These are phyloP conservation scores for Metschnikowia vanudenii DNA, from an alignment of 805 yeast genomes.

Conservation along the genomic window DNA sequence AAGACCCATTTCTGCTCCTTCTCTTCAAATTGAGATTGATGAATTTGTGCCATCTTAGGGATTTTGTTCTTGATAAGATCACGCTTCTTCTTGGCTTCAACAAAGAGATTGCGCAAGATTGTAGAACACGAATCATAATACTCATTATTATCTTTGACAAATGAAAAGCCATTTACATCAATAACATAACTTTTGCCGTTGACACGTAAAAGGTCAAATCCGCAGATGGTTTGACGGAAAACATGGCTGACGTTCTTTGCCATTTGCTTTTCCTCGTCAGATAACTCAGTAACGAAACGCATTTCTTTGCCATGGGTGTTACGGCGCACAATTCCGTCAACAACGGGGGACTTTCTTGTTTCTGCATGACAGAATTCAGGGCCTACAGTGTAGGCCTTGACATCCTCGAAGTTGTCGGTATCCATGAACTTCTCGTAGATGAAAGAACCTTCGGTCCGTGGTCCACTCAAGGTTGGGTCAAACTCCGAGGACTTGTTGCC, in stretches of 20 bases:
- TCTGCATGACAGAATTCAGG: slow-evolving; percentile 92
- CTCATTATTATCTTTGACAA: slow-evolving; percentile 85
- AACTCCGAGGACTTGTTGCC: slow-evolving; percentile 97
- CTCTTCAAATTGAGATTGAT: slow-evolving; percentile 47
- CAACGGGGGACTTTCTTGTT: slow-evolving; percentile 97
- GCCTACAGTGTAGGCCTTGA: slow-evolving; percentile 97
- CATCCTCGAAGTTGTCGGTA: slow-evolving; percentile 97
- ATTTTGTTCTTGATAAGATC: slow-evolving; percentile 39
- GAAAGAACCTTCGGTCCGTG: slow-evolving; percentile 88
- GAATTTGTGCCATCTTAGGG: slow-evolving; percentile 34
- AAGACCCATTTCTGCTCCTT: slow-evolving; percentile 92
- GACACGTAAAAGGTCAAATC: slow-evolving; percentile 90
- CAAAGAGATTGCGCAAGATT: slow-evolving; percentile 72
- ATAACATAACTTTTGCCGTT: slow-evolving; percentile 87
- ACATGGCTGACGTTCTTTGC: slow-evolving; percentile 73
- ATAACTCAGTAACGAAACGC: slow-evolving; percentile 78
- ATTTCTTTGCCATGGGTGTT: slow-evolving; percentile 97
- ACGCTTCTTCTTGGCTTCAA: slow-evolving; percentile 47
- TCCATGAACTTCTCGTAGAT: slow-evolving; percentile 95
- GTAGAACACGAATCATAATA: slow-evolving; percentile 84
- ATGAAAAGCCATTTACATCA: slow-evolving; percentile 97
- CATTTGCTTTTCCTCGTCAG: slow-evolving; percentile 72
- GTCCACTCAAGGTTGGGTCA: slow-evolving; percentile 71
- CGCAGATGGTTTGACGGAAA: slow-evolving; percentile 93
- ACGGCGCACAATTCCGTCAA: slow-evolving; percentile 97